These are phyloP conservation scores for Starmerella davenportii DNA, from an alignment of 805 yeast species.

Conservation along the genomic window DNA sequence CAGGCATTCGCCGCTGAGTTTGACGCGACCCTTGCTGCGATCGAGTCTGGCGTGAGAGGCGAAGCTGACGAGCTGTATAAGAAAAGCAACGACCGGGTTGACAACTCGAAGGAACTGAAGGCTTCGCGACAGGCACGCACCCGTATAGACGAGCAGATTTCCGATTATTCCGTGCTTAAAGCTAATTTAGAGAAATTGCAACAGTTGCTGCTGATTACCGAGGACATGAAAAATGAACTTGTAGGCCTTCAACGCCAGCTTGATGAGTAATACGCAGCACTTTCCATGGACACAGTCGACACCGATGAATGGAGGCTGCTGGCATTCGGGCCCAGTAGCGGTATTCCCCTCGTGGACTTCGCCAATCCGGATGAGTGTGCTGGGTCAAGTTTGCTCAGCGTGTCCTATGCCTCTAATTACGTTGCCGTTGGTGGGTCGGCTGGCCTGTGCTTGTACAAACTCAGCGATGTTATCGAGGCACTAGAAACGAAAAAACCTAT, in stretches of 20 bases:
- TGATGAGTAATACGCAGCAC: background rate
- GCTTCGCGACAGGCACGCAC: background rate
- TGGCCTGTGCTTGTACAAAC: background rate
- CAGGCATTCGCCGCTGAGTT: conserved; percentile 8
- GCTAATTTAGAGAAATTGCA: conserved; percentile 9
- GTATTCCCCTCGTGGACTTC: conserved; percentile 4
- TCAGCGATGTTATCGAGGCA: background rate
- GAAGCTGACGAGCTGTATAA: conserved; percentile 6
- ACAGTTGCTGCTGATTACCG: conserved; percentile 12
- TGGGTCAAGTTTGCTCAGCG: conserved; percentile 1
- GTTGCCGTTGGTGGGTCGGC: conserved; percentile 13
- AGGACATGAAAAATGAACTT: conserved; percentile 8
- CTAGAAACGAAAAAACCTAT: background rate
- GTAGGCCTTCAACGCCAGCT: background rate
- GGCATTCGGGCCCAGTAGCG: conserved; percentile 13
- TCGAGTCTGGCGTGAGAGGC: conserved; percentile 2
- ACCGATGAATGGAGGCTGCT: conserved; percentile 17
- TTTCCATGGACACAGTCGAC: conserved; percentile 7
- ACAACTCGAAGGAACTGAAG: background rate
- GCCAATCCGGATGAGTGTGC: background rate
- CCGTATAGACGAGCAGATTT: conserved; percentile 2
- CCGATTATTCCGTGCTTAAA: conserved; percentile 4
- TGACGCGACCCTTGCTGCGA: conserved; percentile 1
- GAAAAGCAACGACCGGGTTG: conserved; percentile 6
- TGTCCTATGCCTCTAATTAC: conserved; percentile 1